A percentile compares a stretch with the other conserved stretches of the same genome.
These are phyloP conservation scores for Sugiyamaella pinicola DNA, from an alignment of 1,139 yeast species.

Conservation along the genomic window DNA sequence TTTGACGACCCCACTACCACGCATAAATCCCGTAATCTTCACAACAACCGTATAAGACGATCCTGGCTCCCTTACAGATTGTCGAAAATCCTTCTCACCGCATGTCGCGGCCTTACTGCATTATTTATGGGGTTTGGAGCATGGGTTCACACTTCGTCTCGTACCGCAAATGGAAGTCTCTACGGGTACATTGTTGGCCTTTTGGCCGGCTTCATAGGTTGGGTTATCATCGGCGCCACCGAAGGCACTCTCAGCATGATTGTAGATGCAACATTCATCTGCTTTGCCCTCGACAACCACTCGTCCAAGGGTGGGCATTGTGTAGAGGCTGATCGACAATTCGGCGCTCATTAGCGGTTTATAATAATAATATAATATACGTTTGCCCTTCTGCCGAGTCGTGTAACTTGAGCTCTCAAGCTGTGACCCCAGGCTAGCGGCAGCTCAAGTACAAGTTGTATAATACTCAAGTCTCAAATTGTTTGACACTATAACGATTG, in stretches of 20 bases:
- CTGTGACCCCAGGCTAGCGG: no score
- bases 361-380: no score
- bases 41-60: slow-evolving; percentile 18
- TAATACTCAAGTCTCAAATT: no score
- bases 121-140: slow-evolving; percentile 44
- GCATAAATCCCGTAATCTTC: background rate
- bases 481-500: no score
- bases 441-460: no score
- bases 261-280: slow-evolving; percentile 45
- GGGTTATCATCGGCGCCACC: slow-evolving; percentile 49
- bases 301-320: slow-evolving; percentile 40
- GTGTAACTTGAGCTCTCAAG: no score
- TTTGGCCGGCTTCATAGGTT: slow-evolving; percentile 46
- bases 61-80: slow-evolving; percentile 43
- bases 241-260: slow-evolving; percentile 47
- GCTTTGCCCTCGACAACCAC: slow-evolving; percentile 43
- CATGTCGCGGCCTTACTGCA: slow-evolving; percentile 45
- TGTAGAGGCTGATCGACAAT: slow-evolving; percentile 42
- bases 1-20: slow-evolving; percentile 19
- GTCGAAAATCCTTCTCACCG: slow-evolving; percentile 44
- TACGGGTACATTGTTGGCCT: slow-evolving; percentile 48
- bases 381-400: no score
- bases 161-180: slow-evolving; percentile 39
- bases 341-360: slow-evolving; percentile 32
- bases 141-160: slow-evolving; percentile 46